A percentile compares a stretch with the other conserved stretches of the same genome.
These are phyloP conservation scores for Sutorius australiensis DNA, from an alignment of 768 basidiomycete species.

Conservation along the genomic window DNA sequence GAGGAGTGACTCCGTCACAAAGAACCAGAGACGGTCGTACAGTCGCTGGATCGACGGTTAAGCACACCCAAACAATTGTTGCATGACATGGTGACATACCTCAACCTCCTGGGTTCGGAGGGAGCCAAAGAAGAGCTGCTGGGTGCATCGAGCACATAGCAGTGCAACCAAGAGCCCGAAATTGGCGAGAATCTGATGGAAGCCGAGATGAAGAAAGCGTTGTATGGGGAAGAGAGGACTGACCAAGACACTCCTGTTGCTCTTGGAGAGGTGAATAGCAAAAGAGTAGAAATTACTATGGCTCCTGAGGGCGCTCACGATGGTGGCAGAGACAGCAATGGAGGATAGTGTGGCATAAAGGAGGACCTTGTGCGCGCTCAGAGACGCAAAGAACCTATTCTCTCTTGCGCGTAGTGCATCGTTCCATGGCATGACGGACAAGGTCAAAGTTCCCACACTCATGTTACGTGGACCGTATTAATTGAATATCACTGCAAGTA, in stretches of 20 bases:
- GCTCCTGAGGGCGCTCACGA: constrained; percentile 75
- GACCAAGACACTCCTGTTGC: constrained; percentile 90
- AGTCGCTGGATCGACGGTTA: constrained; percentile 61
- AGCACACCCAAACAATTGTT: neutral
- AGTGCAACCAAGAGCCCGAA: constrained; percentile 79
- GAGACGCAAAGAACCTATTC: constrained; percentile 44
- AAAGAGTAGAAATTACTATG: constrained; percentile 94
- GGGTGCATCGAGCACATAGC: constrained; percentile 70
- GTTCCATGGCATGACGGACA: constrained; percentile 44
- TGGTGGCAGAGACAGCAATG: constrained; percentile 64
- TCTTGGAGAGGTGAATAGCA: constrained; percentile 87
- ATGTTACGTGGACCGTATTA: neutral
- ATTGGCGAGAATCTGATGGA: constrained; percentile 78
- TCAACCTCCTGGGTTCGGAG: constrained; percentile 88
- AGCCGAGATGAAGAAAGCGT: neutral
- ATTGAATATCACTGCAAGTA: no score
- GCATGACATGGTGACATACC: constrained; percentile 42
- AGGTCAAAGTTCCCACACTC: constrained; percentile 17
- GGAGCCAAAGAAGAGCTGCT: constrained; percentile 87
- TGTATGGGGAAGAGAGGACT: constrained; percentile 20
- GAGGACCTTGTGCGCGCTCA: constrained; percentile 62
- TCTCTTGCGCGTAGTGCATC: constrained; percentile 49
- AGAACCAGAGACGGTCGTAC: constrained; percentile 96
- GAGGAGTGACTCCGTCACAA: constrained; percentile 92
- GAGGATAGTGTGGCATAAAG: constrained; percentile 69